Conservation (phyloP, 2,329 filamentous ascomycete species). For the Epichloe bromicola region DNA sequence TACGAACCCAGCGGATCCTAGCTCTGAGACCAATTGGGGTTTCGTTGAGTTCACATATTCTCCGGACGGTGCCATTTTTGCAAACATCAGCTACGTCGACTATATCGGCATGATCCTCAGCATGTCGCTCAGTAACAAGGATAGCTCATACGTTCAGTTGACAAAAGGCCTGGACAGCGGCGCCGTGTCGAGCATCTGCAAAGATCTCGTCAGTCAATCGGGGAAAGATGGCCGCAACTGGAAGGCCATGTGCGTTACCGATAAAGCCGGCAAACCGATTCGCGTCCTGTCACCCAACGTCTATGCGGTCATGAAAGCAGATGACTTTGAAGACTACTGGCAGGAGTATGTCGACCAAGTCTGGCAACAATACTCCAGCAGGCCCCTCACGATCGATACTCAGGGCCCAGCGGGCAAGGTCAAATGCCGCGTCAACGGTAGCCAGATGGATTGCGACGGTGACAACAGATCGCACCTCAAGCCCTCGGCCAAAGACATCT, state of each 20-base stretch:
- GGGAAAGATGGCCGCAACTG: constrained; percentile 27
- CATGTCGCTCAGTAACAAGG: constrained; percentile 27
- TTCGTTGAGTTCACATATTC: constrained; percentile 37
- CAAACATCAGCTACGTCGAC: constrained; percentile 39
- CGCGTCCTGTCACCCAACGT: constrained; percentile 33
- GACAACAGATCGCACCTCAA: constrained; percentile 31
- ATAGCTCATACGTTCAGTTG: constrained; percentile 22
- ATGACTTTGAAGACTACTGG: constrained; percentile 30
- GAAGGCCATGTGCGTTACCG: constrained; percentile 30
- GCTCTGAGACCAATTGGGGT: constrained; percentile 31
- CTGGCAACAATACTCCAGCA: constrained; percentile 27
- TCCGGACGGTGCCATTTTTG: constrained; percentile 25
- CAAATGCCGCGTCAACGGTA: constrained; percentile 23
- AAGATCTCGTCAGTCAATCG: constrained; percentile 24
- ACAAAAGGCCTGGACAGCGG: constrained; percentile 26
- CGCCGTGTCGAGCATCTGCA: constrained; percentile 27
- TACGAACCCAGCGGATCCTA: constrained; percentile 29
- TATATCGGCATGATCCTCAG: constrained; percentile 38
- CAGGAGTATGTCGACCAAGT: constrained; percentile 31
- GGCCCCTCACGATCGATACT: constrained; percentile 29
- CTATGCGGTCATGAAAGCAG: constrained; percentile 22
- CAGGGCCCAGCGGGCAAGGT: constrained; percentile 27
- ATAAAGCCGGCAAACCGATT: constrained; percentile 22
- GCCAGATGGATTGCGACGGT: constrained; percentile 25
- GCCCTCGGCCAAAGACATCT: constrained; percentile 33